Conservation (phyloP, 2,329 filamentous ascomycete species). For the Conoideocrella luteorostrata region DNA sequence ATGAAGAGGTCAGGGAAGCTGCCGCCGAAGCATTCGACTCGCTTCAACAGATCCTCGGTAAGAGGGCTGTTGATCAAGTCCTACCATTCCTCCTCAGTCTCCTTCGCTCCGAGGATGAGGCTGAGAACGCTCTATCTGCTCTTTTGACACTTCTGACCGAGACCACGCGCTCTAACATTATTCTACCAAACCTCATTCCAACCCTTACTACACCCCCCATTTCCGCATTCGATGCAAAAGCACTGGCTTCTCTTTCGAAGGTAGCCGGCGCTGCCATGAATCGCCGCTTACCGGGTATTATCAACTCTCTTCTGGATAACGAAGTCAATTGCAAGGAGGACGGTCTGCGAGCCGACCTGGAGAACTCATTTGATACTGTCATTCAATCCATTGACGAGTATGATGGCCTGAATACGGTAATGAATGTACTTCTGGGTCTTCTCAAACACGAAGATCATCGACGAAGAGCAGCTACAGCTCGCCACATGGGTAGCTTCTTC, state of each 20-base stretch:
- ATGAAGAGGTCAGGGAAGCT: conserved; percentile 86
- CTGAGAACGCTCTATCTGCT: conserved; percentile 86
- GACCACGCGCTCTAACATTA: conserved; percentile 88
- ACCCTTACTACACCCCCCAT: conserved; percentile 88
- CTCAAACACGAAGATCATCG: conserved; percentile 90
- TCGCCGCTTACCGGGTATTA: conserved; percentile 76
- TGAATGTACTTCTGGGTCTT: conserved; percentile 84
- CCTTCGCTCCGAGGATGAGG: conserved; percentile 77
- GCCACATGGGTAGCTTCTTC: conserved; percentile 84
- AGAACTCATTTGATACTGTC: conserved; percentile 79
- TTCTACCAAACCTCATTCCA: conserved; percentile 90
- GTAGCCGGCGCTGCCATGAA: conserved; percentile 91
- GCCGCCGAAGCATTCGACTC: conserved; percentile 97
- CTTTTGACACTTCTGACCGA: conserved; percentile 92
- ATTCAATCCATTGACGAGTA: conserved; percentile 90
- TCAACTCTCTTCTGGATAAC: conserved; percentile 92
- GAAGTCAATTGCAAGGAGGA: conserved; percentile 74
- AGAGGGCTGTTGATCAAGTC: conserved; percentile 91
- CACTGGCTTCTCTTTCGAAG: conserved; percentile 84
- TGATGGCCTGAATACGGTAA: conserved; percentile 89
- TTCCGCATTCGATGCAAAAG: conserved; percentile 88
- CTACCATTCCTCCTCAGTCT: conserved; percentile 86
- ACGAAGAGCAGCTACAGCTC: conserved; percentile 69
- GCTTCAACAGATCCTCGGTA: conserved; percentile 87
- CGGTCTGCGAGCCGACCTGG: conserved; percentile 64